Conservation (phyloP, 768 basidiomycete genomes). For the Kwoniella sp. region DNA sequence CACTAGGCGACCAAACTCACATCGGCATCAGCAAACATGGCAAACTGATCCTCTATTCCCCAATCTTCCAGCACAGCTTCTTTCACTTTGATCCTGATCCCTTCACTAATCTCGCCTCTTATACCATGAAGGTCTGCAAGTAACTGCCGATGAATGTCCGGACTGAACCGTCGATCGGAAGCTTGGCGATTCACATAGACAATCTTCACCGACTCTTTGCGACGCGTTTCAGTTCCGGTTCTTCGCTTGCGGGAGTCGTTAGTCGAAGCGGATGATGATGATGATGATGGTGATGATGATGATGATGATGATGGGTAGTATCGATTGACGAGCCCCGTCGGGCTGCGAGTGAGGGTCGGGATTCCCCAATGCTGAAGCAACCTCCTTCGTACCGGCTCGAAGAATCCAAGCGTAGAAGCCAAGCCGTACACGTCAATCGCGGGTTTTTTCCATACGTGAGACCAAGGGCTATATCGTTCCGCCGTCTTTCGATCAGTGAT, state of each 20-base stretch:
- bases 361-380: constrained; percentile 4
- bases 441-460: constrained; percentile 11
- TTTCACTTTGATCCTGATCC: not conserved
- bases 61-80: constrained; percentile 5
- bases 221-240: too few relatives aligned
- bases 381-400: not conserved
- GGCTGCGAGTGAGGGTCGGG: not conserved
- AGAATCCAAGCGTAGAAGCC: not conserved
- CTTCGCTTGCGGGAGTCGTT: too few relatives aligned
- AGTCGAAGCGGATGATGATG: too few relatives aligned
- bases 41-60: constrained; percentile 1
- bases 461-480: constrained; percentile 3
- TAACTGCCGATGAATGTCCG: not conserved
- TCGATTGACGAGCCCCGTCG: too few relatives aligned
- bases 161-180: constrained; percentile 4
- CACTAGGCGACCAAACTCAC: not conserved
- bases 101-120: not conserved
- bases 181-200: constrained; percentile 14
- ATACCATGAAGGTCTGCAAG: too few relatives aligned
- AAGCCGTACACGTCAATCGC: constrained; percentile 7
- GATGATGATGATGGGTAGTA: too few relatives aligned
- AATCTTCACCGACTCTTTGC: not conserved
- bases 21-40: constrained; percentile 10
- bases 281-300: too few relatives aligned
- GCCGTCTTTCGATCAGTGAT: constrained; percentile 6